These are phyloP conservation scores for Phytopythium kandeliae DNA, from an alignment of 352 stramenopile species.

Conservation along the genomic window DNA sequence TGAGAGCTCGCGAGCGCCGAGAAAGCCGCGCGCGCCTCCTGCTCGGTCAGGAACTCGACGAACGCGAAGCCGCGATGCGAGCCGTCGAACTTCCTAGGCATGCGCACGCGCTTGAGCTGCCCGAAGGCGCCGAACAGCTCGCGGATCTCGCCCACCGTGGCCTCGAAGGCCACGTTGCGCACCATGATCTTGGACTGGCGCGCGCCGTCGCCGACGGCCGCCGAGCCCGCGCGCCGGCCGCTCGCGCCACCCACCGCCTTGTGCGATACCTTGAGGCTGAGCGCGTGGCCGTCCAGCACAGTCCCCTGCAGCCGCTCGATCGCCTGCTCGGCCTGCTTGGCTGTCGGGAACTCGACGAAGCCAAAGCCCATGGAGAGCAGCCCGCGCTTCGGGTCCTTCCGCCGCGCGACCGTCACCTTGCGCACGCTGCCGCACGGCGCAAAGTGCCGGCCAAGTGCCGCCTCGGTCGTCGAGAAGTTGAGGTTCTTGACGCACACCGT, in stretches of 20 bases:
- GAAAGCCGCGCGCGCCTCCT: constrained; percentile 94
- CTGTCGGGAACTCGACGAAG: constrained; percentile 97
- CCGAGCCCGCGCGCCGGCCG: constrained; percentile 18
- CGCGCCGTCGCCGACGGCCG: constrained; percentile 14
- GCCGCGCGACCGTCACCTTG: constrained; percentile 83
- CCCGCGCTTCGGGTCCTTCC: constrained; percentile 74
- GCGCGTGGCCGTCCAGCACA: constrained; percentile 92
- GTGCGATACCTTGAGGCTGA: constrained; percentile 94
- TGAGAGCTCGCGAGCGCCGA: constrained; percentile 93
- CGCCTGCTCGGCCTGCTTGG: constrained; percentile 83
- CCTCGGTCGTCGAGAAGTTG: constrained; percentile 95
- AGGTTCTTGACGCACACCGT: constrained; percentile 99
- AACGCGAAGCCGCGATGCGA: constrained; percentile 98
- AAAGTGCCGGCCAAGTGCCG: constrained; percentile 72
- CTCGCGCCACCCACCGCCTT: constrained; percentile 47
- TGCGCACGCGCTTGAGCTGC: constrained; percentile 95
- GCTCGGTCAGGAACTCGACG: constrained; percentile 95
- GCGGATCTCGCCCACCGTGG: constrained; percentile 94
- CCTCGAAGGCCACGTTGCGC: constrained; percentile 98
- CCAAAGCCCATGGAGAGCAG: constrained; percentile 97
- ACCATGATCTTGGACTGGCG: constrained; percentile 97
- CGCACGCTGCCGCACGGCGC: constrained; percentile 63
- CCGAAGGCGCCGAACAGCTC: constrained; percentile 97
- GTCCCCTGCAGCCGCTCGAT: constrained; percentile 69
- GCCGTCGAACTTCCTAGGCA: constrained; percentile 99